A percentile compares a stretch with the other conserved stretches of the same genome.
phyloP scores from a whole-genome alignment of 1,139 yeast genomes.

The Yamadazyma sp. region DNA sequence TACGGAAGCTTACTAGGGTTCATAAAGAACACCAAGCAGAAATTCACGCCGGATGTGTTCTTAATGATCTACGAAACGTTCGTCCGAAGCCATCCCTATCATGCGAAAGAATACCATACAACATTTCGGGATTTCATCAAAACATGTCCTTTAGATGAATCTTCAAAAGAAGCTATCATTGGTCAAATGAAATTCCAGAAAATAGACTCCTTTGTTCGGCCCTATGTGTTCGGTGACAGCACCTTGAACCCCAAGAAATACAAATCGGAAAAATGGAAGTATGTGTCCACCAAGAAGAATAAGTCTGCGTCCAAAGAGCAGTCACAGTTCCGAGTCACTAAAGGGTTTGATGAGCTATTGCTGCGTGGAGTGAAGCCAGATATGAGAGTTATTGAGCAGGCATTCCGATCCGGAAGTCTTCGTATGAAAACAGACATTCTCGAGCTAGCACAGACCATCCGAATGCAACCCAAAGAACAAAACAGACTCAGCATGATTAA shows the following conservation, averaged over 20 bases:
- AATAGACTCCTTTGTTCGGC: slow-evolving; percentile 31
- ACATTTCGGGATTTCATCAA: slow-evolving; percentile 26
- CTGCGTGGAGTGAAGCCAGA: slow-evolving; percentile 40
- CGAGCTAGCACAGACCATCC: slow-evolving; percentile 20
- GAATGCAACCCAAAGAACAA: slow-evolving; percentile 15
- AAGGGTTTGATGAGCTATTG: slow-evolving; percentile 36
- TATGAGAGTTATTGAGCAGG: slow-evolving; percentile 27
- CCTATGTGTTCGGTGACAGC: slow-evolving; percentile 24
- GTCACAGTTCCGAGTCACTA: slow-evolving; percentile 30
- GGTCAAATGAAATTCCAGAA: slow-evolving; percentile 20
- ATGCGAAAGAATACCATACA: slow-evolving; percentile 25
- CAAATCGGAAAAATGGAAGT: slow-evolving; percentile 15
- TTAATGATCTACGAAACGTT: slow-evolving; percentile 27
- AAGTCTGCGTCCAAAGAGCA: slow-evolving; percentile 16
- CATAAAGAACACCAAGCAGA: slow-evolving; percentile 18
- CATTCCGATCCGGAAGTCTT: slow-evolving; percentile 28
- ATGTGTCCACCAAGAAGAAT: slow-evolving; percentile 2
- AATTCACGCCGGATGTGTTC: slow-evolving; percentile 1
- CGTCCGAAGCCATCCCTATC: slow-evolving; percentile 35
- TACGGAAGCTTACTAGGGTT: slow-evolving; percentile 27
- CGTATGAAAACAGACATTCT: slow-evolving; percentile 18
- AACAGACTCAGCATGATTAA: slow-evolving; percentile 17
- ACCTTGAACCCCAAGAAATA: slow-evolving; percentile 16
- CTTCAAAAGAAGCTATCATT: slow-evolving; percentile 3
- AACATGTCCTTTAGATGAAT: slow-evolving; percentile 2